A percentile compares a stretch with the other conserved stretches of the same genome.
Conservation (phyloP, 768 basidiomycete species). For the Xanthoconium stramineum region DNA sequence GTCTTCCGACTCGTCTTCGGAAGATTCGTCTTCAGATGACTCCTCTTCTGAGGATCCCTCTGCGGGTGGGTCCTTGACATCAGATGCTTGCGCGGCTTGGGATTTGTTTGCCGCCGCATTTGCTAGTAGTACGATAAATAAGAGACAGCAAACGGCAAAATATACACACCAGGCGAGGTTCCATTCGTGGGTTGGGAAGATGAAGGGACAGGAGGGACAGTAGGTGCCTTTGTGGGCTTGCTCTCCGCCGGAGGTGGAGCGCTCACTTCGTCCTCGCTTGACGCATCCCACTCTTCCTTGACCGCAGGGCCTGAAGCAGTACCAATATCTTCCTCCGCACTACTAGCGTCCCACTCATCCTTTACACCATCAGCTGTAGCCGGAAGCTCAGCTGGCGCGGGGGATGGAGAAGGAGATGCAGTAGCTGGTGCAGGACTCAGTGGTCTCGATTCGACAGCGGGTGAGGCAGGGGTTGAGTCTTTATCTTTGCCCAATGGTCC, state of each 20-base stretch:
- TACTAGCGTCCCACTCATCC: conserved; percentile 54
- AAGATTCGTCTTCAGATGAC: conserved; percentile 41
- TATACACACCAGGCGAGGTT: conserved; percentile 11
- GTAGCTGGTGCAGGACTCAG: conserved; percentile 34
- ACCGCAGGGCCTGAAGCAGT: conserved; percentile 33
- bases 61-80: conserved; percentile 22
- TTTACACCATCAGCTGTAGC: conserved; percentile 33
- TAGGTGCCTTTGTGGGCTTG: conserved; percentile 14
- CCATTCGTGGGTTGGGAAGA: neutral
- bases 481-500: conserved; percentile 46
- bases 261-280: conserved; percentile 51
- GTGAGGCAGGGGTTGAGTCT: conserved; percentile 37
- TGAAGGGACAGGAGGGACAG: neutral
- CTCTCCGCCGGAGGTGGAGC: conserved; percentile 14
- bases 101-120: conserved; percentile 13
- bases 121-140: neutral
- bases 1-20: conserved; percentile 48
- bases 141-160: neutral
- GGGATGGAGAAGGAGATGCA: conserved; percentile 23
- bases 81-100: conserved; percentile 24
- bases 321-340: conserved; percentile 38
- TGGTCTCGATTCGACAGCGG: conserved; percentile 53
- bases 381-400: conserved; percentile 29
- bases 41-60: conserved; percentile 32
- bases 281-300: conserved; percentile 69